phyloP scores from a whole-genome alignment of 2,329 filamentous ascomycete species.

The Nothophaeocryptopus gaeumannii region DNA sequence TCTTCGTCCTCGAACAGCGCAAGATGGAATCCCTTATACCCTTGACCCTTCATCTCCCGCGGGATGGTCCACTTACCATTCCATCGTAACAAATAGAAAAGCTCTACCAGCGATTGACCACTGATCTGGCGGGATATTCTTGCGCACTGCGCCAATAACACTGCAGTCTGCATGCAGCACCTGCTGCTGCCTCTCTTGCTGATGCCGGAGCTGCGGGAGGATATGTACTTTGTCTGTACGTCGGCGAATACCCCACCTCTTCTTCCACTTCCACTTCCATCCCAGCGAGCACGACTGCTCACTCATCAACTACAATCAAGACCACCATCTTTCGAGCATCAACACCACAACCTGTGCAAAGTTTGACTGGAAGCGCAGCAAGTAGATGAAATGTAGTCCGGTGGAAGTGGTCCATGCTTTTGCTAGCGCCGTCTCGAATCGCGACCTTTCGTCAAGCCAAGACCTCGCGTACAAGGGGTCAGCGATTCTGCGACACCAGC shows the following conservation, averaged over 20 bases:
- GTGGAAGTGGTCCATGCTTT: neutral
- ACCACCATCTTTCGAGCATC: too few relatives aligned
- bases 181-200: neutral
- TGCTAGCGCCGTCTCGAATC: conserved; percentile 7
- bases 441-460: neutral
- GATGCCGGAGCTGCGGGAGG: conserved; percentile 2
- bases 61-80: conserved; percentile 4
- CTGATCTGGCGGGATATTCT: too few relatives aligned
- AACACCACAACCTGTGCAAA: too few relatives aligned
- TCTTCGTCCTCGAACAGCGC: neutral
- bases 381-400: conserved; percentile 10
- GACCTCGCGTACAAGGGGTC: conserved; percentile 2
- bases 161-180: conserved; percentile 1
- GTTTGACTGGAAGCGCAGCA: neutral
- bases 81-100: conserved; percentile 3
- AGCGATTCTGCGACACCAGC: neutral
- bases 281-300: conserved; percentile 11
- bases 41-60: neutral
- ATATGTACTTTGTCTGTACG: conserved; percentile 1
- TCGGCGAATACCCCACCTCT: neutral
- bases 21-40: neutral
- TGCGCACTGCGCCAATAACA: neutral
- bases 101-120: too few relatives aligned
- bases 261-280: neutral
- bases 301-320: too few relatives aligned